Evolutionary conservation across 192 early-diverging fungal genomes (phyloP).

Genomic region (Mortierella hygrophila): DNA sequence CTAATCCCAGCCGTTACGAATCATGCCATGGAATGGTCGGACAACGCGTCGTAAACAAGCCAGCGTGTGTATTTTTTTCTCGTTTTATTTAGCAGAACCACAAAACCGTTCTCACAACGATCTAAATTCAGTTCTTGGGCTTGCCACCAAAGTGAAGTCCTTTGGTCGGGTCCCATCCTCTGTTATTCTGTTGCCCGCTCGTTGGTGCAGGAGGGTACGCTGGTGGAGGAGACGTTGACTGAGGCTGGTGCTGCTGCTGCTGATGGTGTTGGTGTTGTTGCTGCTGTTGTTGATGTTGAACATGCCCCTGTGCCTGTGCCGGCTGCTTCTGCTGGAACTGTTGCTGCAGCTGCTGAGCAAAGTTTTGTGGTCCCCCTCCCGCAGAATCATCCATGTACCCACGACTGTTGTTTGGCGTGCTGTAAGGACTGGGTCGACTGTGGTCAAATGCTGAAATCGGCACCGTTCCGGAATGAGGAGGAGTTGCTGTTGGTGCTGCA

Average conservation of each 20-base stretch:
- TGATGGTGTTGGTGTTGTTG: conserved; percentile 23
- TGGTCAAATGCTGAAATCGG: conserved; percentile 5
- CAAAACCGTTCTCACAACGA: background rate
- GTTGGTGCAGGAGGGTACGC: background rate
- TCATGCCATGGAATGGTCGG: too few species aligned
- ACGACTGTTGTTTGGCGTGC: background rate
- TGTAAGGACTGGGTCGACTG: conserved; percentile 12
- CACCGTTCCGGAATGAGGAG: background rate
- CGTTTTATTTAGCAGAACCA: background rate
- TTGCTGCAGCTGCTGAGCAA: conserved; percentile 41
- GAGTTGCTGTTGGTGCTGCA: background rate
- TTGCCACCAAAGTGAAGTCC: conserved; percentile 48
- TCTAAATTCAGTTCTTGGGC: conserved; percentile 19
- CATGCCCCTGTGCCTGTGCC: background rate
- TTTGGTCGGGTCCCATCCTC: conserved; percentile 43
- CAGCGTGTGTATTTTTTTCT: too few species aligned
- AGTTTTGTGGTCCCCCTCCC: conserved; percentile 13
- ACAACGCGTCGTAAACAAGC: too few species aligned
- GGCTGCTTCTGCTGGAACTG: conserved; percentile 41
- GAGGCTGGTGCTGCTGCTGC: background rate
- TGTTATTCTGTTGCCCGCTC: background rate
- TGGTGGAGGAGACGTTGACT: conserved; percentile 4
- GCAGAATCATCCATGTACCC: background rate
- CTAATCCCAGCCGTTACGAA: too few species aligned
- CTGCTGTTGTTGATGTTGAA: background rate